Evolutionary conservation across 2,329 filamentous ascomycete genomes (phyloP), one percentile per base, ranked within the genome.

Genomic region (Xylaria arbuscula): DNA sequence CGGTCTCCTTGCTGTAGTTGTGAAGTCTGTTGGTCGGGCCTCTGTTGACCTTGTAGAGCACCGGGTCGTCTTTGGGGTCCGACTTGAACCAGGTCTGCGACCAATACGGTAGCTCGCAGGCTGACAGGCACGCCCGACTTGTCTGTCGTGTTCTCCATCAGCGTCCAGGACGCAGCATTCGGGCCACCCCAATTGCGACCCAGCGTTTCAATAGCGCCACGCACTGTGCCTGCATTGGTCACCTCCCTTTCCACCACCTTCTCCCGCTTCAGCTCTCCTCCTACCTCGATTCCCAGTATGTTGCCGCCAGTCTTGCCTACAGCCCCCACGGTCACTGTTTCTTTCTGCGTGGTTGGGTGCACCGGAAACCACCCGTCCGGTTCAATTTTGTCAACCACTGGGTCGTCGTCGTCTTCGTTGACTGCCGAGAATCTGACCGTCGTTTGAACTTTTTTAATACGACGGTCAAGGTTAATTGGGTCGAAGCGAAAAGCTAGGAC

Each of bases 81-180:
- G 57, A 60, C 57, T 60, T 60, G 57, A 60, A 60, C 38, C 57
- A 60, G 2, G 57, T 60, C 19, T 60, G 57, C 48, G 40, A 60
- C 57, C 11, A 47, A n/a, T 9, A 60, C 19, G 28, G 57, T 17
- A 32, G 57, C 57, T 5, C 57, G 38, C 19, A 60, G 38, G 24
- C 38, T 47, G 42, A 48, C 45, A 11, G 42, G 57, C 9, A 40
- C 42, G 22, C 57, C 57, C 9, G 57, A 48, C 28, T 47, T 60
- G 42, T 60, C 57, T 38, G 57, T 48, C 24, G 42, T 15, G 42
- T 60, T 60, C n/a, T 60, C 57, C 11, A 60, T 10, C 57, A 60
- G 28, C 3, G 57, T 60, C 57, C 38, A 60, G 42, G 57, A 60
- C 15, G 57, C 57, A 15, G 57, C 19, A 34, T 60, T 60, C 7